These are phyloP conservation scores for Eutypella sp. DNA, from an alignment of 2,329 filamentous ascomycete species.

Conservation along the genomic window DNA sequence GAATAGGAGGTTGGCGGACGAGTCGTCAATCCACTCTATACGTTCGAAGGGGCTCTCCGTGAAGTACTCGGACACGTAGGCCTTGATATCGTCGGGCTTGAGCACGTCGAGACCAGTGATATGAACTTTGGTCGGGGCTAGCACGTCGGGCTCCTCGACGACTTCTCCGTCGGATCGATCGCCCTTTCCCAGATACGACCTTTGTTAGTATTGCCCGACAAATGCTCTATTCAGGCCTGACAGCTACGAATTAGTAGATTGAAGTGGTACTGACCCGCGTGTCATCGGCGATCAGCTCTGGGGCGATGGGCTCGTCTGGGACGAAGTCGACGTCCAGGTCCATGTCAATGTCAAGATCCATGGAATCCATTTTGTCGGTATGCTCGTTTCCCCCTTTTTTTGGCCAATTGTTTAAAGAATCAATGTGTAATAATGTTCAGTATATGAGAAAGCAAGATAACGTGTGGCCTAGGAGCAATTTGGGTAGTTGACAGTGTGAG, in stretches of 20 bases:
- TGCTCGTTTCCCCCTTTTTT: conserved; percentile 2
- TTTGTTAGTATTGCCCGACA: too few relatives aligned
- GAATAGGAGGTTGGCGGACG: conserved; percentile 83
- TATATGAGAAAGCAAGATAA: too few relatives aligned
- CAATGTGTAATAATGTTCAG: too few relatives aligned
- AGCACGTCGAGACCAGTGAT: conserved; percentile 78
- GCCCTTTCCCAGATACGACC: conserved; percentile 20
- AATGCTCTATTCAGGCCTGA: background rate
- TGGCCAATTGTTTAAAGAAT: background rate
- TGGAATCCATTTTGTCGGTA: conserved; percentile 34
- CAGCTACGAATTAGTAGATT: background rate
- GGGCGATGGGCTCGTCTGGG: conserved; percentile 33
- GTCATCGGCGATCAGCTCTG: conserved; percentile 26
- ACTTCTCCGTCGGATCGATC: conserved; percentile 35
- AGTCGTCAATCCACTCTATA: conserved; percentile 94
- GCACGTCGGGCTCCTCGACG: conserved; percentile 28
- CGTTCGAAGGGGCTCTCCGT: conserved; percentile 48
- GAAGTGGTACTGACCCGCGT: conserved; percentile 21
- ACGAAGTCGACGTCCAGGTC: conserved; percentile 54
- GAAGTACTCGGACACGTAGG: conserved; percentile 68
- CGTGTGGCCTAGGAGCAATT: too few relatives aligned
- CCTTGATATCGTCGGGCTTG: conserved; percentile 73
- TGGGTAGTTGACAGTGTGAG: too few relatives aligned
- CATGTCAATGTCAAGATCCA: conserved; percentile 72
- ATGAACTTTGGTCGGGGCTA: conserved; percentile 65